phyloP scores from a whole-genome alignment of 1,139 yeast genomes.

The Candida tetrigidarum region DNA sequence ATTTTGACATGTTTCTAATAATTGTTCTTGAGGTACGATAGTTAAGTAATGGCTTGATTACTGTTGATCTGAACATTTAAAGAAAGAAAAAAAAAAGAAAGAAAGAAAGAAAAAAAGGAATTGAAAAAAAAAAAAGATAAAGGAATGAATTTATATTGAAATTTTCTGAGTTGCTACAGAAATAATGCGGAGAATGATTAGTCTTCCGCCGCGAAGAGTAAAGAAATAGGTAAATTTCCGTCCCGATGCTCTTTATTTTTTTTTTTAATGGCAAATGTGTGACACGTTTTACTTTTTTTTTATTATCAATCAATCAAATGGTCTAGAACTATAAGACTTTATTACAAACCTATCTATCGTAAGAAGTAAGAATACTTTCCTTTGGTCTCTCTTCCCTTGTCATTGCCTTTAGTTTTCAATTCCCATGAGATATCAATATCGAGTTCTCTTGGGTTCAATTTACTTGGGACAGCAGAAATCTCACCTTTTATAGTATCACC shows the following conservation, averaged over 20 bases:
- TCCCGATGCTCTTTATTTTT: too few species aligned
- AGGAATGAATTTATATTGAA: neutral
- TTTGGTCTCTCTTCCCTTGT: constrained; percentile 53
- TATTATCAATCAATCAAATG: too few species aligned
- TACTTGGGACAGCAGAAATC: constrained; percentile 78
- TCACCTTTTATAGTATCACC: constrained; percentile 79
- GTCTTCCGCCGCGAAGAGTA: too few species aligned
- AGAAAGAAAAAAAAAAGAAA: neutral
- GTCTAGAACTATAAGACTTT: too few species aligned
- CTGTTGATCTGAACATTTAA: neutral
- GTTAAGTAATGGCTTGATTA: neutral
- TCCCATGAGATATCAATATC: constrained; percentile 70
- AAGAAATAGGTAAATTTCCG: too few species aligned
- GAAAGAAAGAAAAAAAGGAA: neutral
- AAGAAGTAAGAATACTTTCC: constrained; percentile 69
- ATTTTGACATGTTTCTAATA: constrained; percentile 30
- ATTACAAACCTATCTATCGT: too few species aligned
- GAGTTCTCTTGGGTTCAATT: constrained; percentile 79
- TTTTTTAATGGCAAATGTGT: neutral
- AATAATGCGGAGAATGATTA: too few species aligned
- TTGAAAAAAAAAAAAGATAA: neutral
- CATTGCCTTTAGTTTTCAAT: constrained; percentile 57
- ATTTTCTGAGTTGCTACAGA: neutral
- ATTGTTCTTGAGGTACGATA: neutral
- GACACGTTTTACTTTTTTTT: too few species aligned